phyloP scores from a whole-genome alignment of 1,284 basidiomycete genomes.

The Moesziomyces sp. region DNA sequence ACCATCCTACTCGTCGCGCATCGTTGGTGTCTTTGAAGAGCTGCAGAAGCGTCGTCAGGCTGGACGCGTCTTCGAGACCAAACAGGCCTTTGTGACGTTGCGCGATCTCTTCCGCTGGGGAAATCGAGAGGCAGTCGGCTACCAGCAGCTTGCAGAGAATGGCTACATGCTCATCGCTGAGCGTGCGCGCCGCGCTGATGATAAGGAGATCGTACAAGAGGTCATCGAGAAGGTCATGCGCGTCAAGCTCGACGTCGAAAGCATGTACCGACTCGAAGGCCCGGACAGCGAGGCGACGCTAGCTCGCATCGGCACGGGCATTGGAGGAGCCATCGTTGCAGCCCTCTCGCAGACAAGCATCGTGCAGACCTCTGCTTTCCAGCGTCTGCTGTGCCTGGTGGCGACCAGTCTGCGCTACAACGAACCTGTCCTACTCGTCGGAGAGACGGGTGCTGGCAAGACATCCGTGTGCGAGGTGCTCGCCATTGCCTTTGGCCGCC shows the following conservation, averaged over 20 bases:
- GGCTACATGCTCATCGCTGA: slow-evolving; percentile 98
- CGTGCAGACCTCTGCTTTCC: slow-evolving; percentile 94
- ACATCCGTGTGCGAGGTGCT: slow-evolving; percentile 95
- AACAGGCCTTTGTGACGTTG: slow-evolving; percentile 94
- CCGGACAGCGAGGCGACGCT: slow-evolving; percentile 44
- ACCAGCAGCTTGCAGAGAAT: slow-evolving; percentile 92
- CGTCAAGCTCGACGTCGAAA: slow-evolving; percentile 78
- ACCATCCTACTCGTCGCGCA: slow-evolving; percentile 80
- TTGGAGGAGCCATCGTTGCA: slow-evolving; percentile 27
- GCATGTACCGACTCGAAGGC: slow-evolving; percentile 72
- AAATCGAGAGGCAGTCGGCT: slow-evolving; percentile 81
- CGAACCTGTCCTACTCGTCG: slow-evolving; percentile 96
- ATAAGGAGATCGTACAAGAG: slow-evolving; percentile 88
- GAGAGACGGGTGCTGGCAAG: slow-evolving; percentile 97
- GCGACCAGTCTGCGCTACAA: slow-evolving; percentile 85
- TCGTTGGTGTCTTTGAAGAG: slow-evolving; percentile 92
- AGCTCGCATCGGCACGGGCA: slow-evolving; percentile 45
- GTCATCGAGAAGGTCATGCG: slow-evolving; percentile 92
- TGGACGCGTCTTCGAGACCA: slow-evolving; percentile 94
- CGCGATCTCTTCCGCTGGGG: slow-evolving; percentile 99
- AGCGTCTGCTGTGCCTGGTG: slow-evolving; percentile 85
- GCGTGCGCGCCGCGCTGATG: slow-evolving; percentile 83
- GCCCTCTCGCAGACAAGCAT: slow-evolving; percentile 71
- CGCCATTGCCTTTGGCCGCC: slow-evolving; percentile 76
- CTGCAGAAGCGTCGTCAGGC: slow-evolving; percentile 91